Evolutionary conservation across 2,329 filamentous ascomycete species (phyloP).

Genomic region (Cladosporium sp.): DNA sequence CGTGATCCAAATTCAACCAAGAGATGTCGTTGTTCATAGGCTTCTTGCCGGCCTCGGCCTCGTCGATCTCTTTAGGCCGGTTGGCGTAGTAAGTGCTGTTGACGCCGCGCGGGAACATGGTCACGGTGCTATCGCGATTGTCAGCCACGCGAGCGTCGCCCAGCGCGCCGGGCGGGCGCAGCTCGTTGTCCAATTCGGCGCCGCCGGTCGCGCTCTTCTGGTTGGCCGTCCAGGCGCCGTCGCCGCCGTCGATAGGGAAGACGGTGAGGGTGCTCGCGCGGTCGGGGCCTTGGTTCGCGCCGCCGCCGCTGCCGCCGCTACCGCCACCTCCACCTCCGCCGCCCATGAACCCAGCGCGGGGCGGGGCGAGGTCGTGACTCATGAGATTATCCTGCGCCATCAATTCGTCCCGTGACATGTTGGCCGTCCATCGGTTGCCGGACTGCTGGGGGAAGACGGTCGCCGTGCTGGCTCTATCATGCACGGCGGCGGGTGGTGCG

Average conservation of each 20-base stretch:
- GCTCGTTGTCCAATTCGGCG: not conserved
- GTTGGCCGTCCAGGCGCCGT: constrained; percentile 8
- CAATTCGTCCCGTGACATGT: constrained; percentile 1
- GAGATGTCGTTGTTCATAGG: constrained; percentile 61
- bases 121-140: constrained; percentile 31
- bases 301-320: too few relatives aligned
- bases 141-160: constrained; percentile 14
- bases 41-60: constrained; percentile 47
- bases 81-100: constrained; percentile 28
- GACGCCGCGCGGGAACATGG: constrained; percentile 35
- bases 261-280: constrained; percentile 52
- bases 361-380: constrained; percentile 3
- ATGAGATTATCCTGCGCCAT: too few relatives aligned
- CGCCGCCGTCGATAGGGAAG: constrained; percentile 17
- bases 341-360: constrained; percentile 4
- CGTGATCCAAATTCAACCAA: constrained; percentile 65
- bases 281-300: constrained; percentile 52
- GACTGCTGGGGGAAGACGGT: constrained; percentile 11
- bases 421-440: constrained; percentile 11
- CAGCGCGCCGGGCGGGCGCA: not conserved
- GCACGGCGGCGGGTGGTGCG: constrained; percentile 1
- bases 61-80: constrained; percentile 20
- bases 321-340: not conserved
- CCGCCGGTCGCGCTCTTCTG: not conserved
- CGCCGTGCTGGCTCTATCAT: constrained; percentile 14